Conservation (phyloP, 1,284 basidiomycete species). For the Leccinum subrobustum region DNA sequence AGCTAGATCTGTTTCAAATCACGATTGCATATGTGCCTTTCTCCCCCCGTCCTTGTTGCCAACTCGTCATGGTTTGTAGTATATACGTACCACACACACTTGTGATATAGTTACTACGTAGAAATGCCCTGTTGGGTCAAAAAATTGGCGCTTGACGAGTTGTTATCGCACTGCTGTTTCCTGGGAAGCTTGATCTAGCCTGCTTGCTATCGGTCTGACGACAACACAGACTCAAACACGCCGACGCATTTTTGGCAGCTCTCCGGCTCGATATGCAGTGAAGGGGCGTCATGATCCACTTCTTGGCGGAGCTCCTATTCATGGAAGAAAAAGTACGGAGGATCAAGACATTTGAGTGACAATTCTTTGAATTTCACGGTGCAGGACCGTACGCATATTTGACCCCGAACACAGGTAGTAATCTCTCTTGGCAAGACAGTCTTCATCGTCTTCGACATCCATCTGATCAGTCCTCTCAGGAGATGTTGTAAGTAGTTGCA, state of each 20-base stretch:
- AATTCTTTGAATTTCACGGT: too few relatives aligned
- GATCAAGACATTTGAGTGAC: too few relatives aligned
- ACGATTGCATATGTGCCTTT: too few relatives aligned
- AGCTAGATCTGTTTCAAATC: too few relatives aligned
- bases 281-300: too few relatives aligned
- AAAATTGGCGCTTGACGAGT: too few relatives aligned
- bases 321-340: constrained; percentile 56
- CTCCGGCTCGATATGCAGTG: constrained; percentile 44
- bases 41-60: too few relatives aligned
- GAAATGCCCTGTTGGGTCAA: too few relatives aligned
- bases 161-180: too few relatives aligned
- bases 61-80: too few relatives aligned
- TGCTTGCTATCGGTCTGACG: neutral
- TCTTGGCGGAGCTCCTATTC: constrained; percentile 27
- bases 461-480: neutral
- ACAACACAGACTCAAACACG: constrained; percentile 50
- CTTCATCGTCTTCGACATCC: neutral
- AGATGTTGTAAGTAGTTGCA: neutral
- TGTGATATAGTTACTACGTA: too few relatives aligned
- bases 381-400: neutral
- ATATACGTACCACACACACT: too few relatives aligned
- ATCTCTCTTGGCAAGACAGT: neutral
- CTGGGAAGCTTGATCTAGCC: neutral
- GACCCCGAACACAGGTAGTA: neutral
- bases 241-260: constrained; percentile 66